A percentile compares a stretch with the other conserved stretches of the same genome.
phyloP scores from a whole-genome alignment of 495 filamentous ascomycete genomes.

The Penicillium coffeae region DNA sequence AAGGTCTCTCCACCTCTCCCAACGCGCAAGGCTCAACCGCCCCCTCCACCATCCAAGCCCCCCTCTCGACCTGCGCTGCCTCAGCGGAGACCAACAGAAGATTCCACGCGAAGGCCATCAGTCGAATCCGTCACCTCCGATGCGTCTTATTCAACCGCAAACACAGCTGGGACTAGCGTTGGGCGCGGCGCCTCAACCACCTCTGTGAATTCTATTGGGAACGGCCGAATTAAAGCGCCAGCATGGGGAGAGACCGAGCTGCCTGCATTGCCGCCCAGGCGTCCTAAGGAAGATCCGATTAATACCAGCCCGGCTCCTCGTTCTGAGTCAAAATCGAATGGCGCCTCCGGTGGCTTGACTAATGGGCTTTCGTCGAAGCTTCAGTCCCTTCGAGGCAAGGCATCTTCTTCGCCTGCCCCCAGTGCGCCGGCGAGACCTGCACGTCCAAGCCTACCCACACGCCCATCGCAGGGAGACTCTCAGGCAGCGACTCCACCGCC shows the following conservation, averaged over 20 bases:
- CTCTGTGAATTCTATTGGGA: constrained; percentile 27
- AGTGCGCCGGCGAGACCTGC: background rate
- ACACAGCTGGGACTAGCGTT: constrained; percentile 33
- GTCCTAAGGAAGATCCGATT: constrained; percentile 20
- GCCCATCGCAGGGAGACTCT: constrained; percentile 11
- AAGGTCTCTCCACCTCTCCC: constrained; percentile 50
- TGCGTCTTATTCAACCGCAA: constrained; percentile 31
- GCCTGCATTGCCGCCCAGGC: constrained; percentile 43
- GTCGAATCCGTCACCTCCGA: constrained; percentile 37
- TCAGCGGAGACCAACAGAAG: constrained; percentile 37
- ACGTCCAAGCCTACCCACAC: background rate
- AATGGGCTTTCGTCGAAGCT: constrained; percentile 19
- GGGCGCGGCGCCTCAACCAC: constrained; percentile 28
- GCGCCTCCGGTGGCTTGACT: constrained; percentile 17
- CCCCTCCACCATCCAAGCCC: constrained; percentile 41
- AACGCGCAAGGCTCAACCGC: constrained; percentile 36
- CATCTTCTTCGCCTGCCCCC: constrained; percentile 9
- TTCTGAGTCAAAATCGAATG: constrained; percentile 19
- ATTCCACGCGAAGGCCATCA: constrained; percentile 24
- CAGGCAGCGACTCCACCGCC: background rate
- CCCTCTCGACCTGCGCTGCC: constrained; percentile 39
- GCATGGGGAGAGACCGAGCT: constrained; percentile 43
- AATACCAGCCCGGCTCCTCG: constrained; percentile 18
- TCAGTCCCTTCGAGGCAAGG: constrained; percentile 16
- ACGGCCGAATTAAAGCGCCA: constrained; percentile 35